These are phyloP conservation scores for Colletotrichum sublineola DNA, from an alignment of 2,329 filamentous ascomycete species.

Conservation along the genomic window DNA sequence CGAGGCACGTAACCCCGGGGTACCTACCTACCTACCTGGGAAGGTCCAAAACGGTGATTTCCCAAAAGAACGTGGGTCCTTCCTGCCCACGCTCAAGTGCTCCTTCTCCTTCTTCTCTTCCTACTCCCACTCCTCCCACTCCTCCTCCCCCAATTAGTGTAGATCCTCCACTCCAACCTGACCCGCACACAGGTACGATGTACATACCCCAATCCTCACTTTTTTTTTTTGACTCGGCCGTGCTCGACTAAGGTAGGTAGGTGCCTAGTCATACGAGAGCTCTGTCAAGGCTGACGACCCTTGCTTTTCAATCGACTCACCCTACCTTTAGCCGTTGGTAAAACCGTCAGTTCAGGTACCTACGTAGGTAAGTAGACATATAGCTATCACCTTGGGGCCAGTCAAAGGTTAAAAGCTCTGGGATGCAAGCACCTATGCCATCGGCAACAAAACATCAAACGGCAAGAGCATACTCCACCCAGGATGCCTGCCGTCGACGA, in stretches of 20 bases:
- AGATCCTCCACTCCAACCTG: not conserved
- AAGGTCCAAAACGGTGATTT: not conserved
- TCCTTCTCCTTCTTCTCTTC: not conserved
- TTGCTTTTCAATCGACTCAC: not conserved
- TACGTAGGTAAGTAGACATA: too few species aligned
- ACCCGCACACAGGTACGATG: not conserved
- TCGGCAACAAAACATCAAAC: not conserved
- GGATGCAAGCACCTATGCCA: not conserved
- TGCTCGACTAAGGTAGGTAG: not conserved
- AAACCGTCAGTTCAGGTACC: too few species aligned
- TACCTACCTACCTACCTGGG: not conserved
- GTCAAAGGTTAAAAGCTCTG: not conserved
- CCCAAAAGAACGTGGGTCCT: constrained; percentile 26
- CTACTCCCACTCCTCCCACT: not conserved
- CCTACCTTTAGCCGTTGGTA: not conserved
- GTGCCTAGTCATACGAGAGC: not conserved
- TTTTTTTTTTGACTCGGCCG: not conserved
- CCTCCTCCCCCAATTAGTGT: not conserved
- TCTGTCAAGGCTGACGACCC: not conserved
- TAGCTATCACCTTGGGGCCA: too few species aligned
- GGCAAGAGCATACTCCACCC: not conserved
- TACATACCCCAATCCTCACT: not conserved
- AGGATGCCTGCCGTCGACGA: not conserved
- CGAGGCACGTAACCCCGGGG: not conserved
- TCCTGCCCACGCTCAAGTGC: not conserved